Evolutionary conservation across 2,329 filamentous ascomycete genomes (phyloP), one percentile per base, ranked within the genome.

Genomic region (Apiospora sp.): DNA sequence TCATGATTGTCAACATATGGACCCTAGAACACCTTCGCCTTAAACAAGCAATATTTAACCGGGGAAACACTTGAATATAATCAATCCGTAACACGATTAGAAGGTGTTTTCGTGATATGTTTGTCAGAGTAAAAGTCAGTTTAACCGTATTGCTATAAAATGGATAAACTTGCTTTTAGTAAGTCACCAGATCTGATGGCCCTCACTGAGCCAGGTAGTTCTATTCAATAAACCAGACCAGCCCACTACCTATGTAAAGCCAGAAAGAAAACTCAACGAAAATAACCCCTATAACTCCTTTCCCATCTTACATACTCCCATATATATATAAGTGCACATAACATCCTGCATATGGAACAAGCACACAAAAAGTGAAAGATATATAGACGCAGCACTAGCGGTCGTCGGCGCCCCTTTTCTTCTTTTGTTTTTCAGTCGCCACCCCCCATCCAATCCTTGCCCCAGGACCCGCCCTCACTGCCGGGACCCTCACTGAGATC

Each of bases 391-490:
- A 22, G n/a, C 24, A 30, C 12, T 24, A 14, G 13, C 24, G 16
- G 13, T 5, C 6, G 4, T 34, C 51, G 13, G 3, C 14, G 5
- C 19, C 48, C n/a, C n/a, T 19, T 48, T 48, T 22, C 4, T 7
- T 34, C 3, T n/a, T n/a, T n/a, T n/a, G n/a, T n/a, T n/a, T n/a
- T 19, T 64, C 8, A 64, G 14, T 73, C 68, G 13, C 58, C 58
- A 43, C 72, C 75, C 43, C 73, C 76, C 76, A 77, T 80, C 78
- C 79, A 81, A 73, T 80, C 76, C 72, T 77, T 77, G n/a, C 76
- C 79, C 80, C 80, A 81, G 67, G 73, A 79, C 4, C 79, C 79
- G 14, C 79, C 79, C n/a, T 76, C 75, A 14, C 68, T 72, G 0
- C 79, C 80, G 3, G 76, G 71, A 2, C 75, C 72, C 69, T 79